Conservation (phyloP, 1,284 basidiomycete species). For the Spongispora temasekensis region DNA sequence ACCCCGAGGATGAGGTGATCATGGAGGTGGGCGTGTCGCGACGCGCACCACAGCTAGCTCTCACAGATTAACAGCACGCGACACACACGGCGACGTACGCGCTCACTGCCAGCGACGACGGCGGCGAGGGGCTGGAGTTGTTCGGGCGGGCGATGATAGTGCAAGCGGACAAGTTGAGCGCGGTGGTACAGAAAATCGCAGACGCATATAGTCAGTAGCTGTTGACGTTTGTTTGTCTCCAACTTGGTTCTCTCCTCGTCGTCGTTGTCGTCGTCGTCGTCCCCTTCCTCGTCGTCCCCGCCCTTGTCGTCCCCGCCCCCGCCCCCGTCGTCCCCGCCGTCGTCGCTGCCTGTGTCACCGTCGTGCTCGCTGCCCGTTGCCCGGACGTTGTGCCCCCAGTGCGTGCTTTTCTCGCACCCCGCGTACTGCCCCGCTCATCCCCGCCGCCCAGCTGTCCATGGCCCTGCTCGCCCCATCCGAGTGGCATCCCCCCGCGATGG, state of each 20-base stretch:
- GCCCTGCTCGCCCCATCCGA: constrained; percentile 73
- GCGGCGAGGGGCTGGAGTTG: constrained; percentile 81
- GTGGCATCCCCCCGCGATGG: constrained; percentile 66
- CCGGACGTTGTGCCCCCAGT: not conserved
- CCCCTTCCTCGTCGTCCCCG: not conserved
- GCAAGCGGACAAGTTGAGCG: constrained; percentile 43
- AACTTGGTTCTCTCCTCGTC: not conserved
- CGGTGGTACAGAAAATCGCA: constrained; percentile 43
- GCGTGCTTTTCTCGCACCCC: not conserved
- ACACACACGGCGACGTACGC: constrained; percentile 63
- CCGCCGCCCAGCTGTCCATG: constrained; percentile 48
- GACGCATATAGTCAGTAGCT: too few species aligned
- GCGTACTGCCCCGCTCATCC: not conserved
- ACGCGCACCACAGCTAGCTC: not conserved
- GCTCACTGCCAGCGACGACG: constrained; percentile 54
- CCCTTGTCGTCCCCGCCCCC: not conserved
- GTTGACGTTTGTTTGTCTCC: too few species aligned
- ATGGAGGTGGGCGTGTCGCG: constrained; percentile 49
- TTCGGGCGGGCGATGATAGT: constrained; percentile 79
- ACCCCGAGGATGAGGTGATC: constrained; percentile 84
- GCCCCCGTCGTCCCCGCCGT: not conserved
- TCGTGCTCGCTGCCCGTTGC: not conserved
- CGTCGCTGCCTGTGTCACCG: too few species aligned
- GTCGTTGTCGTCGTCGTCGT: constrained; percentile 9
- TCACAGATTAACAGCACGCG: constrained; percentile 51